A percentile compares a stretch with the other conserved stretches of the same genome.
phyloP scores from a whole-genome alignment of 441 rosid species.

The Euphorbia corollata region DNA sequence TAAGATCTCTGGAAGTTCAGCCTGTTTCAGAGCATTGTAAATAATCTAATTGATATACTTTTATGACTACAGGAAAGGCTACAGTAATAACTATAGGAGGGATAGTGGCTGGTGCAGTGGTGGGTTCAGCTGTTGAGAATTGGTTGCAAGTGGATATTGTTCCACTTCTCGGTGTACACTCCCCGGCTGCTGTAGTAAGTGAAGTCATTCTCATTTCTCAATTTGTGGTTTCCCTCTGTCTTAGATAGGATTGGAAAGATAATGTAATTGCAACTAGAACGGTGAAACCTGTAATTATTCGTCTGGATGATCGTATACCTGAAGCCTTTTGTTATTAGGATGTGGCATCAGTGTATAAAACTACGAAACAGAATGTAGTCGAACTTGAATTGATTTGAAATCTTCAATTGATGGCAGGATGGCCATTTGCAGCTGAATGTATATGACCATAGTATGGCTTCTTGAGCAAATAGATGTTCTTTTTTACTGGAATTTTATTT shows the following conservation, averaged over 20 bases:
- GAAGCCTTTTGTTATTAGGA: constrained; percentile 33
- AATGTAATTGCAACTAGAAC: constrained; percentile 16
- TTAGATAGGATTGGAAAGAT: constrained; percentile 41
- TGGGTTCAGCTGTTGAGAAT: constrained; percentile 81
- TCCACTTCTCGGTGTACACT: constrained; percentile 76
- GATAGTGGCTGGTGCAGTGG: constrained; percentile 81
- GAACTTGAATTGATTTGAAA: neutral
- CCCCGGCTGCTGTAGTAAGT: constrained; percentile 77
- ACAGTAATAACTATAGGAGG: constrained; percentile 69
- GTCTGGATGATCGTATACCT: constrained; percentile 36
- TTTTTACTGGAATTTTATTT: too few species aligned
- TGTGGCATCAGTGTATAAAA: constrained; percentile 46
- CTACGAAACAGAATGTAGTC: constrained; percentile 20
- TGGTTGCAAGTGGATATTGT: constrained; percentile 92
- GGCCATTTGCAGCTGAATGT: too few species aligned
- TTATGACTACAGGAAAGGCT: constrained; percentile 65
- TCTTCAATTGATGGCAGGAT: too few species aligned
- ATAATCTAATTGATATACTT: constrained; percentile 13
- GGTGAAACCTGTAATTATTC: constrained; percentile 36
- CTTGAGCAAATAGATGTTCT: too few species aligned
- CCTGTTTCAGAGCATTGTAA: neutral
- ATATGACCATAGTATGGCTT: too few species aligned
- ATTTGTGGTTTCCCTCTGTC: constrained; percentile 71
- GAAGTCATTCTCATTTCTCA: constrained; percentile 82
- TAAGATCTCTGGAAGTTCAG: constrained; percentile 6